Percentiles rank a stretch among this genome's conserved stretches.
These are phyloP conservation scores for Kuraishia capsulata DNA, from an alignment of 805 yeast species.

Conservation along the genomic window DNA sequence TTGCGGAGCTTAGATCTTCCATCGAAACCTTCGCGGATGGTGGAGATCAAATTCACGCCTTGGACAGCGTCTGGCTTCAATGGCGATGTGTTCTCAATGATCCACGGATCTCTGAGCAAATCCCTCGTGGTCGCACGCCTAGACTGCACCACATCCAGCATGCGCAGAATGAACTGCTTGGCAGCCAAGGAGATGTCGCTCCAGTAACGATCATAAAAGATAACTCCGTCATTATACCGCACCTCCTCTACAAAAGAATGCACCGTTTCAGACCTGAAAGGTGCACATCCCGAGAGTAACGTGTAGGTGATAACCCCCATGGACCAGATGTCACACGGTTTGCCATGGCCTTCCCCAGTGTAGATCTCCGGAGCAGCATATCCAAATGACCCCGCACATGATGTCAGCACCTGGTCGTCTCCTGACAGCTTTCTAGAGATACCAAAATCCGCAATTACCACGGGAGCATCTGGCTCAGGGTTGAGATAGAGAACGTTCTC, in stretches of 20 bases:
- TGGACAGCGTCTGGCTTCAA: neutral
- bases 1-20: constrained; percentile 78
- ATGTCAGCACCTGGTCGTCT: constrained; percentile 49
- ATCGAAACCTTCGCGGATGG: constrained; percentile 70
- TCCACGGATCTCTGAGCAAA: constrained; percentile 70
- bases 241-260: constrained; percentile 78
- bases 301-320: constrained; percentile 91
- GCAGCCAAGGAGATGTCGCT: constrained; percentile 71
- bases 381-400: constrained; percentile 75
- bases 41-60: constrained; percentile 65
- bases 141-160: constrained; percentile 59
- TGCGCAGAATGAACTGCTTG: constrained; percentile 61
- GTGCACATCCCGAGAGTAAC: constrained; percentile 83
- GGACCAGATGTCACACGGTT: constrained; percentile 95
- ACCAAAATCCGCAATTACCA: constrained; percentile 93
- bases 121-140: constrained; percentile 62
- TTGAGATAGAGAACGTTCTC: constrained; percentile 77
- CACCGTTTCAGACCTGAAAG: constrained; percentile 79
- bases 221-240: constrained; percentile 61
- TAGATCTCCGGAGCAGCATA: constrained; percentile 96
- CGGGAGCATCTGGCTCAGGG: constrained; percentile 50
- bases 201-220: constrained; percentile 87
- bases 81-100: constrained; percentile 28
- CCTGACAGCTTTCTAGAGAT: constrained; percentile 71
- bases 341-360: constrained; percentile 66